Evolutionary conservation across 768 basidiomycete genomes (phyloP).

Genomic region (Suillus weaverae): DNA sequence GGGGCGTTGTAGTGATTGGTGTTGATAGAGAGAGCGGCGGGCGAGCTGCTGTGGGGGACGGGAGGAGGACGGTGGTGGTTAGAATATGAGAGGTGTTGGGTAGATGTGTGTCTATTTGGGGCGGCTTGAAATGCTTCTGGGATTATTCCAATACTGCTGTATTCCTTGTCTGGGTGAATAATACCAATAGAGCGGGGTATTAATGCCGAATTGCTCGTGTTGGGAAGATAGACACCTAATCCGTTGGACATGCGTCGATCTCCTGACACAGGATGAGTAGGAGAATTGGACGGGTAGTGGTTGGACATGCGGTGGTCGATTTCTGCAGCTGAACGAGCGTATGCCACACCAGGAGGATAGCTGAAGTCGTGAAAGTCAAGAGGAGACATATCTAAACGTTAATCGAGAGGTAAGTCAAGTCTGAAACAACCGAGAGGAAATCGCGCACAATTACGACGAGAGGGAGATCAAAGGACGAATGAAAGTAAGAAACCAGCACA

Average conservation of each 20-base stretch:
- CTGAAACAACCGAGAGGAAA: neutral
- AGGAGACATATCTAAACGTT: conserved; percentile 40
- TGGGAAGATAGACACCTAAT: conserved; percentile 17
- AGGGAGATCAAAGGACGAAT: neutral
- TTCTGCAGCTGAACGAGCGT: conserved; percentile 30
- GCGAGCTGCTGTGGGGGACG: conserved; percentile 22
- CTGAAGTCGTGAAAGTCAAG: conserved; percentile 44
- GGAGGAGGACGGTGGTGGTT: conserved; percentile 44
- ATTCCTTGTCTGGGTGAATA: conserved; percentile 41
- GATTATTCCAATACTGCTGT: conserved; percentile 22
- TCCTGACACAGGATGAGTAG: conserved; percentile 11
- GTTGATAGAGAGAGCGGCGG: conserved; percentile 23
- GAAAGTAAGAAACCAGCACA: conserved; percentile 5
- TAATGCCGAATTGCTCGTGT: conserved; percentile 27
- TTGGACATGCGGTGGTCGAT: conserved; percentile 30
- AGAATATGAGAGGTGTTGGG: conserved; percentile 38
- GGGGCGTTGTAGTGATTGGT: conserved; percentile 18
- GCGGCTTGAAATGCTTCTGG: conserved; percentile 32
- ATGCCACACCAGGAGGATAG: conserved; percentile 31
- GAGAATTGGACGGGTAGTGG: conserved; percentile 19
- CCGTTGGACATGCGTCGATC: conserved; percentile 26
- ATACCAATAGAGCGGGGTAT: conserved; percentile 36
- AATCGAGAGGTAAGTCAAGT: conserved; percentile 7
- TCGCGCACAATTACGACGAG: neutral
- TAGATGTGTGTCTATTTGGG: conserved; percentile 36